Base-by-base conservation (phyloP, 2,329 filamentous ascomycete genomes). In the Epichloe coenophiala region DNA sequence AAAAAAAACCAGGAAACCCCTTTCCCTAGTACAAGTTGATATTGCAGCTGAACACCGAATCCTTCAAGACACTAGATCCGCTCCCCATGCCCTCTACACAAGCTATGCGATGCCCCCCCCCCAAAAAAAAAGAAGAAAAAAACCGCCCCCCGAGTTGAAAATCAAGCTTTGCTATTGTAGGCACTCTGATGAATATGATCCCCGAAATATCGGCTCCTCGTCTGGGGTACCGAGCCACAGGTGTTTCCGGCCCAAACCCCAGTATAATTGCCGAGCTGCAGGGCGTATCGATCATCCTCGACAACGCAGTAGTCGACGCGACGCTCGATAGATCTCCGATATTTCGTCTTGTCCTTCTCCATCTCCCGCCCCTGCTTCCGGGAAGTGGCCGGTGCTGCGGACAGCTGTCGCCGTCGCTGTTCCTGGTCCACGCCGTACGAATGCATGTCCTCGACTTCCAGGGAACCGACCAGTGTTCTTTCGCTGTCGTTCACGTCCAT, bases 201-300 rank as follows among this genome's bases (percentile, higher is more conserved):
- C 7, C 51, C 55, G 37, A 59, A 59, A 27, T 51, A 59, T 7
- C 42, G 46, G 48, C 51, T 59, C 21, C 56, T 49, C 23, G 48
- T 53, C 37, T 54, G 55, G 1, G 52, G 51, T 31, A 50, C 53
- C 15, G 52, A 47, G 12, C 40, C 48, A 15, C 17, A 50, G 27
- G 45, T 27, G 15, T 52, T 42, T 1, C 55, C 55, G 3, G 57
- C 53, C 57, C 57, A 59, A 15, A 56, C 45, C n/a, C 53, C 57
- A 8, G 57, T 59, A 31, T 59, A 59, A 42, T 59, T 58, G 43
- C 56, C 57, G 17, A 52, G 53, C 36, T 46, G 17, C 13, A 44
- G 37, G n/a, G 47, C 39, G 35, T 19, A 19, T 19, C 39, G 17
- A 17, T 51, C 54, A n/a, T 55, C 49, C 27, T 53, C 46, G 35